These are phyloP conservation scores for Cutaneotrichosporon mucoides DNA, from an alignment of 1,284 basidiomycete genomes.

Conservation along the genomic window DNA sequence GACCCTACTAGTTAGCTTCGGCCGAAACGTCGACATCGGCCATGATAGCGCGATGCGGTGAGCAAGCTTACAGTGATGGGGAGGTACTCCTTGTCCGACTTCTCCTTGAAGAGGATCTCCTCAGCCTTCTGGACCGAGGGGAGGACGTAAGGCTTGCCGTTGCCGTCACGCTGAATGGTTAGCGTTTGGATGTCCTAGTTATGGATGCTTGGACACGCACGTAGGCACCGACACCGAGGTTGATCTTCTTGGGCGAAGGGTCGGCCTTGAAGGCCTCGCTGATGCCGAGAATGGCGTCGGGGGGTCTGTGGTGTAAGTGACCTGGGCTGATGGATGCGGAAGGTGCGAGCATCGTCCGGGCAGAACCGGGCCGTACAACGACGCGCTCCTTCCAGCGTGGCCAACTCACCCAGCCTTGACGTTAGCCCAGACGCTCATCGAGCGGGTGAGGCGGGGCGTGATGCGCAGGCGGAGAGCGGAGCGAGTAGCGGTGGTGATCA, in stretches of 20 bases:
- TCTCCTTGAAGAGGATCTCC: slow-evolving; percentile 58
- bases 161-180: slow-evolving; percentile 68
- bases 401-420: slow-evolving; percentile 20
- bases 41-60: no score
- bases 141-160: slow-evolving; percentile 93
- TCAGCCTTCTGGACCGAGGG: slow-evolving; percentile 77
- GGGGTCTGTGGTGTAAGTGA: slow-evolving; percentile 9
- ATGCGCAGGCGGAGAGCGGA: slow-evolving; percentile 14
- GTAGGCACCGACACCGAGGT: slow-evolving; percentile 77
- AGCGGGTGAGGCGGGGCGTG: slow-evolving; percentile 15
- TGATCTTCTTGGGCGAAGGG: slow-evolving; percentile 87
- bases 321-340: no score
- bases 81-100: slow-evolving; percentile 94
- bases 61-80: slow-evolving; percentile 65
- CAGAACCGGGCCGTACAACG: background rate
- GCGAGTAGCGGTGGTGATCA: slow-evolving; percentile 18
- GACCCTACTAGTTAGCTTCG: slow-evolving; percentile 48
- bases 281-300: slow-evolving; percentile 32
- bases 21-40: background rate
- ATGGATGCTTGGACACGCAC: slow-evolving; percentile 5
- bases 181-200: no score
- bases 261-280: slow-evolving; percentile 66
- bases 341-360: background rate
- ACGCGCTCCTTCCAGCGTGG: no score
- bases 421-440: slow-evolving; percentile 20